Base-by-base conservation (phyloP, 1,284 basidiomycete genomes). In the Bjerkandera adusta region DNA sequence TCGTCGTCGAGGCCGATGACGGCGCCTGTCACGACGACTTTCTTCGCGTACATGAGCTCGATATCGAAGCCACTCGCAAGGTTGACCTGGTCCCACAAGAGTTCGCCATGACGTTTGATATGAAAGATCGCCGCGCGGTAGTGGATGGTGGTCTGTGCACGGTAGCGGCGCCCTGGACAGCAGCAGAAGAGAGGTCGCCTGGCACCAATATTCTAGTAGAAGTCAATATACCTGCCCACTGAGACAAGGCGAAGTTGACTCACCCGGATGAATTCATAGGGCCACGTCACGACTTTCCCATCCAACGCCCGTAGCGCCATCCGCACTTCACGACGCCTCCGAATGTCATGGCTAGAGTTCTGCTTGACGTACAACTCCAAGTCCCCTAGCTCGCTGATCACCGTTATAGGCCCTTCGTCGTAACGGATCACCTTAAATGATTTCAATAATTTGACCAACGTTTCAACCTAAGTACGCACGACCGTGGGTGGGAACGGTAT, bases 401-500 rank as follows among this genome's bases (percentile, higher is more conserved):
- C 69, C 0, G 72, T 64, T 33, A 75, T 63, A 1, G 69, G 68
- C 0, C 81, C 83, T 47, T 83, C 75, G 54, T 92, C 89, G 56
- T 88, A 90, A 7, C 76, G 79, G 24, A 92, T 75, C 37, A 89
- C 77, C 83, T 85, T n/a, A n/a, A n/a, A 41, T 5, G 5, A 10
- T 4, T 22, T 51, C n/a, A n/a, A n/a, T 6, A 16, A n/a, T n/a
- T n/a, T n/a, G n/a, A n/a, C n/a, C n/a, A n/a, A n/a, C n/a, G n/a
- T n/a, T n/a, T n/a, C n/a, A n/a, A n/a, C n/a, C n/a, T n/a, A n/a
- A n/a, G 5, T 12, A 68, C 72, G 46, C 58, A 83, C 83, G 43
- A 88, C 64, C 0, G 81, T 81, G 2, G 81, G 87, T 10, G 83
- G 89, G 61, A 88, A 92, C n/a, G 81, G 87, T 46, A 83, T 77